Percentiles rank a stretch among this genome's conserved stretches.
phyloP scores from a whole-genome alignment of 1,139 yeast genomes.

The Eremothecium coryli region DNA sequence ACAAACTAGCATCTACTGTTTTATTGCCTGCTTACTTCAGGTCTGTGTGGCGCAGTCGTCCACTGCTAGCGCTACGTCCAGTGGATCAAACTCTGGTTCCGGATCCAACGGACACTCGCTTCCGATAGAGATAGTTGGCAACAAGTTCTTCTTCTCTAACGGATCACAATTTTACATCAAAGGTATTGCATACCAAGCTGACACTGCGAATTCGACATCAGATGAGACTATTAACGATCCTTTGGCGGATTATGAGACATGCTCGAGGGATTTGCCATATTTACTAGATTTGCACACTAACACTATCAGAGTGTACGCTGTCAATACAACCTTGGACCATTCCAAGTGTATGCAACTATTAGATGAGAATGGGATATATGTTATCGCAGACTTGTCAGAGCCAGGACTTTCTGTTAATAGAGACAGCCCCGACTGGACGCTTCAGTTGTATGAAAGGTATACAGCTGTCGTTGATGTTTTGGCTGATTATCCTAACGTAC shows the following conservation, averaged over 20 bases:
- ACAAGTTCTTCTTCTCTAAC: conserved; percentile 61
- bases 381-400: conserved; percentile 63
- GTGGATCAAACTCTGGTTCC: too few relatives aligned
- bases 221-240: conserved; percentile 55
- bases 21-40: too few relatives aligned
- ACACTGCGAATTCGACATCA: conserved; percentile 46
- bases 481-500: conserved; percentile 57
- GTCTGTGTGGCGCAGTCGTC: too few relatives aligned
- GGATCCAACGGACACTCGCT: too few relatives aligned
- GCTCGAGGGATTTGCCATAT: conserved; percentile 73
- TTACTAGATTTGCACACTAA: conserved; percentile 52
- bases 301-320: conserved; percentile 65
- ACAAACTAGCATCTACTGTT: too few relatives aligned
- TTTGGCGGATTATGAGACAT: conserved; percentile 53
- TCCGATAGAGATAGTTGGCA: conserved; percentile 48
- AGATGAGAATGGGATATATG: conserved; percentile 69
- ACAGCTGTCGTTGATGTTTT: conserved; percentile 57
- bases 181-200: conserved; percentile 75
- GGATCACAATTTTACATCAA: conserved; percentile 67
- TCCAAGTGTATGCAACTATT: conserved; percentile 57
- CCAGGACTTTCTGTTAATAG: conserved; percentile 61
- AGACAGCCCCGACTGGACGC: conserved; percentile 47
- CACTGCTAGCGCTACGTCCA: too few relatives aligned
- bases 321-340: conserved; percentile 59
- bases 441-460: conserved; percentile 55